phyloP scores from a whole-genome alignment of 2,329 filamentous ascomycete genomes.

The Hypomyces rosellus region DNA sequence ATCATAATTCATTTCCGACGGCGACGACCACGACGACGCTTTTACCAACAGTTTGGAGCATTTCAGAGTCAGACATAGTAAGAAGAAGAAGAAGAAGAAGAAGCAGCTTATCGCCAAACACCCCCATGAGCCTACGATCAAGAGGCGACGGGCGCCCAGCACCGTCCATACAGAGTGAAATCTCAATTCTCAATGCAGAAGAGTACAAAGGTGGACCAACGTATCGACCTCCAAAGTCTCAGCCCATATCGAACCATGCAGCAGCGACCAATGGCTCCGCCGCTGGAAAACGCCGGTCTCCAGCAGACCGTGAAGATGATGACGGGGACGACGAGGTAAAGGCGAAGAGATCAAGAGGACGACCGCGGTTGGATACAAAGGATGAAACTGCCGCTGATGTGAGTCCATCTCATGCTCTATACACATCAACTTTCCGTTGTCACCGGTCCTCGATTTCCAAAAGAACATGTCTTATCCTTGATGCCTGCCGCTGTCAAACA shows the following conservation, averaged over 20 bases:
- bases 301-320: slow-evolving; percentile 14
- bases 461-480: not conserved
- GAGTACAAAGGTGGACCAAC: slow-evolving; percentile 4
- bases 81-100: no score
- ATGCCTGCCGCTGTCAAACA: not conserved
- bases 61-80: no score
- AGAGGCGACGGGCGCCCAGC: slow-evolving; percentile 2
- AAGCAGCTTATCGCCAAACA: not conserved
- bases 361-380: slow-evolving; percentile 68
- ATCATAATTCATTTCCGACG: no score
- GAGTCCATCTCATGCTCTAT: slow-evolving; percentile 34
- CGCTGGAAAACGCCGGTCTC: slow-evolving; percentile 20
- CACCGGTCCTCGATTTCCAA: not conserved
- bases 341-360: slow-evolving; percentile 60
- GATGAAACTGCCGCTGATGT: slow-evolving; percentile 76
- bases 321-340: slow-evolving; percentile 37
- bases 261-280: not conserved
- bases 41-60: no score
- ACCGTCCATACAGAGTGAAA: slow-evolving; percentile 8
- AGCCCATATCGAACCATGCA: not conserved
- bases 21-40: no score
- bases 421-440: not conserved
- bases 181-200: slow-evolving; percentile 10
- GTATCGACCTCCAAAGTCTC: not conserved
- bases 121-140: slow-evolving; percentile 6